Conservation (phyloP, 305 asterid species). For the Fraxinus velutina region DNA sequence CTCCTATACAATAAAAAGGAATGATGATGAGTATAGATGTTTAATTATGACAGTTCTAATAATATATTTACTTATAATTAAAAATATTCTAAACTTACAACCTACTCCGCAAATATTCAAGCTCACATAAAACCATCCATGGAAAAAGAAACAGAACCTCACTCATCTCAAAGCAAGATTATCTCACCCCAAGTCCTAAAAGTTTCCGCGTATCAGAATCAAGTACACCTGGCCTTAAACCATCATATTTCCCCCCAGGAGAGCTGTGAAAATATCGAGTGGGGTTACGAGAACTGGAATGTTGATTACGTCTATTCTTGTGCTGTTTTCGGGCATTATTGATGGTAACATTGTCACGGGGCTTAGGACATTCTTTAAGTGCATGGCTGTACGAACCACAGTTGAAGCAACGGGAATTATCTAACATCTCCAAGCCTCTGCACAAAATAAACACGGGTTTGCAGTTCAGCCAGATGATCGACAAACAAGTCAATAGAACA, state of each 20-base stretch:
- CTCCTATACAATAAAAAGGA: slow-evolving; percentile 47
- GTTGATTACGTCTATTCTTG: slow-evolving; percentile 54
- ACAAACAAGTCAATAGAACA: background rate
- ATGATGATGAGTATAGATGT: slow-evolving; percentile 16
- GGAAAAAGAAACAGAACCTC: slow-evolving; percentile 1
- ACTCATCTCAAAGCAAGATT: slow-evolving; percentile 16
- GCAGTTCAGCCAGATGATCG: background rate
- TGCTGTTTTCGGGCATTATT: slow-evolving; percentile 85
- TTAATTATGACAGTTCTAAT: background rate
- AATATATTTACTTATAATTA: background rate
- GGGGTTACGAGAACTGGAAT: slow-evolving; percentile 63
- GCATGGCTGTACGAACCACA: slow-evolving; percentile 88
- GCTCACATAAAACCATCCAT: background rate
- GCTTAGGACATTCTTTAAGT: slow-evolving; percentile 81
- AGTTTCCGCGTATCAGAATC: slow-evolving; percentile 68
- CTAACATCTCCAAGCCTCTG: slow-evolving; percentile 54
- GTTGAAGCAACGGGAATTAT: slow-evolving; percentile 83
- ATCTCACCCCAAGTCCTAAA: slow-evolving; percentile 83
- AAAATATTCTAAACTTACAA: background rate
- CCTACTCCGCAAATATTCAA: background rate
- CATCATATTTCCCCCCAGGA: slow-evolving; percentile 87
- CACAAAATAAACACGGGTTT: slow-evolving; percentile 18
- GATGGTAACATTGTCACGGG: slow-evolving; percentile 78
- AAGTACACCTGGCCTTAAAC: slow-evolving; percentile 77
- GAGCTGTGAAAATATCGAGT: slow-evolving; percentile 79